A percentile compares a stretch with the other conserved stretches of the same genome.
Conservation (phyloP, 2,329 filamentous ascomycete species). For the Xylaria arbuscula region DNA sequence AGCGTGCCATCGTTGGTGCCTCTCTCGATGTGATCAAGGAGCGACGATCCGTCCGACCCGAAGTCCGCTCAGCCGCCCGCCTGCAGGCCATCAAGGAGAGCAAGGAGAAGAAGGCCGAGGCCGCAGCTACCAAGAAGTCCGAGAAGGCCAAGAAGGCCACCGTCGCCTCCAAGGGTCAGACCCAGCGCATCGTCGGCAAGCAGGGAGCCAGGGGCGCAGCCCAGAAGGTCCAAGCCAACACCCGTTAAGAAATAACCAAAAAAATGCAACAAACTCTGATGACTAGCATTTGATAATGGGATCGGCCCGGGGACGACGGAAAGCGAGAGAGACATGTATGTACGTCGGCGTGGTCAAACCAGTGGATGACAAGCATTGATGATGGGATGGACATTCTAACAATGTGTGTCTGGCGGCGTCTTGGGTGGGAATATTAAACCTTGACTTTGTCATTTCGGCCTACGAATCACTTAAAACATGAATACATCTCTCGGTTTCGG, state of each 20-base stretch:
- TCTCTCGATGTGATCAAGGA: slow-evolving; percentile 99
- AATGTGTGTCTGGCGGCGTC: slow-evolving; percentile 51
- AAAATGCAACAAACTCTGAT: slow-evolving; percentile 23
- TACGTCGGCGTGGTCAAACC: slow-evolving; percentile 21
- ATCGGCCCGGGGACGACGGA: slow-evolving; percentile 31
- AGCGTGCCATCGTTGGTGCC: slow-evolving; percentile 98
- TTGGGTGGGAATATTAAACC: slow-evolving; percentile 49
- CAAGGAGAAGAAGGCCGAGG: slow-evolving; percentile 97
- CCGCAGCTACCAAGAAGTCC: slow-evolving; percentile 93
- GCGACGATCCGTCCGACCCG: slow-evolving; percentile 92
- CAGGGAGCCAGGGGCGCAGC: slow-evolving; percentile 94
- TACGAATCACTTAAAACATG: slow-evolving; percentile 41
- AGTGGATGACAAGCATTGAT: slow-evolving; percentile 38
- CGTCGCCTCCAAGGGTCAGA: slow-evolving; percentile 78
- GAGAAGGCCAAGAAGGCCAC: slow-evolving; percentile 97
- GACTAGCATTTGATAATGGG: slow-evolving; percentile 33
- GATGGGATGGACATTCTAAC: slow-evolving; percentile 41
- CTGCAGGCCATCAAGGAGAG: slow-evolving; percentile 91
- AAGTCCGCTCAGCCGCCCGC: slow-evolving; percentile 93
- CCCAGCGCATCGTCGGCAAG: slow-evolving; percentile 88
- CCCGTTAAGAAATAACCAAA: slow-evolving; percentile 71
- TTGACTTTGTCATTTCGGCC: slow-evolving; percentile 46
- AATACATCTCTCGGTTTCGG: slow-evolving; percentile 47
- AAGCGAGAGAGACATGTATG: slow-evolving; percentile 9
- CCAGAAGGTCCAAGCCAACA: slow-evolving; percentile 86